These are phyloP conservation scores for Fusarium paranaense DNA, from an alignment of 2,329 filamentous ascomycete genomes.

Conservation along the genomic window DNA sequence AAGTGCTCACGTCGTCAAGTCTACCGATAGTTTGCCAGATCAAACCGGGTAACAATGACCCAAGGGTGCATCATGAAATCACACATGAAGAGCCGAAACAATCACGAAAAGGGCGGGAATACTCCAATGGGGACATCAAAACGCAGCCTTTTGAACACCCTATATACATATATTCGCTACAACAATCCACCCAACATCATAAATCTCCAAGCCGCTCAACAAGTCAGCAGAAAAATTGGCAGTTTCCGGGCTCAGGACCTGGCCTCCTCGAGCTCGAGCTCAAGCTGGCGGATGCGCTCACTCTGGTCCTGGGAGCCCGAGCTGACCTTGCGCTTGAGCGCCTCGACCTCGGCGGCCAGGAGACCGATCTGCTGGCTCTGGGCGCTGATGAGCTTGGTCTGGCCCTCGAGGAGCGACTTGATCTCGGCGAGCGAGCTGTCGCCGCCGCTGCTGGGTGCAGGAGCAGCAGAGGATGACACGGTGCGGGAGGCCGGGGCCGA, in stretches of 20 bases:
- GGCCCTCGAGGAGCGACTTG: constrained; percentile 79
- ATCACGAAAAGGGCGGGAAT: neutral
- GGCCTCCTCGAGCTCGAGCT: constrained; percentile 74
- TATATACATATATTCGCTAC: constrained; percentile 45
- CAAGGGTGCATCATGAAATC: neutral
- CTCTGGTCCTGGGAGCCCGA: constrained; percentile 69
- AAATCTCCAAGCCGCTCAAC: constrained; percentile 22
- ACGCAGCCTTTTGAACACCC: constrained; percentile 42
- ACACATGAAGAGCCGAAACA: neutral
- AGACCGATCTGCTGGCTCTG: constrained; percentile 81
- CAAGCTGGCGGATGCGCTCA: constrained; percentile 74
- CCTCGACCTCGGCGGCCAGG: constrained; percentile 80
- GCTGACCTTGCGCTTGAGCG: constrained; percentile 81
- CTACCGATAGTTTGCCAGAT: neutral
- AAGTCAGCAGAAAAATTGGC: neutral
- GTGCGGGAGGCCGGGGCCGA: constrained; percentile 43
- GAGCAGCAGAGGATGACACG: constrained; percentile 45
- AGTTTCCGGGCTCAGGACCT: constrained; percentile 58
- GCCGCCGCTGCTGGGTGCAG: constrained; percentile 51
- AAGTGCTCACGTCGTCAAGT: neutral
- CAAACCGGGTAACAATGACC: neutral
- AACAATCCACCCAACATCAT: constrained; percentile 23
- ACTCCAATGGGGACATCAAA: constrained; percentile 26
- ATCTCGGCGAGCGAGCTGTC: constrained; percentile 80
- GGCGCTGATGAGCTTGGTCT: constrained; percentile 80